These are phyloP conservation scores for Marasmius sp. DNA, from an alignment of 1,284 basidiomycete species.

Conservation along the genomic window DNA sequence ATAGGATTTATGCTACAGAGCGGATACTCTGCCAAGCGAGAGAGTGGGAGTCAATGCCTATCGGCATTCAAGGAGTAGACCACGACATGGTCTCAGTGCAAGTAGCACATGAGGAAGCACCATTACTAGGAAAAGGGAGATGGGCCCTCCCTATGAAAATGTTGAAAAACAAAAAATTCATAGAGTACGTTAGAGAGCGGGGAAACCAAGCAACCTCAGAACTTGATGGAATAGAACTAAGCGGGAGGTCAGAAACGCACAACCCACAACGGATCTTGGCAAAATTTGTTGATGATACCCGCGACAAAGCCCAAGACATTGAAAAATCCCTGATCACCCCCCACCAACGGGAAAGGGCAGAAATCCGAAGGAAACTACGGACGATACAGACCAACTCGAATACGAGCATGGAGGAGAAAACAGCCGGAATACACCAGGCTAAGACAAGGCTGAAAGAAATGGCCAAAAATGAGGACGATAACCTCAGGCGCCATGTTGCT, in stretches of 20 bases:
- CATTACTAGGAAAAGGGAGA: slow-evolving; percentile 13
- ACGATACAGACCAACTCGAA: background rate
- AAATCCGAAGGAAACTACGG: background rate
- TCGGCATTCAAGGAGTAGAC: too few species aligned
- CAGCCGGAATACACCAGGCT: background rate
- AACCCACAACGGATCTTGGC: background rate
- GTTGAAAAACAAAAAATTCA: slow-evolving; percentile 5
- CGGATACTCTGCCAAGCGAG: too few species aligned
- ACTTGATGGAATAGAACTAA: background rate
- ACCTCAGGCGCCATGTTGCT: background rate
- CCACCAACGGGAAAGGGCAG: background rate
- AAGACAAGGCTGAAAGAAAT: background rate
- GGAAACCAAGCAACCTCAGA: background rate
- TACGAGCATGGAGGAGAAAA: background rate
- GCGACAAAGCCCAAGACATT: background rate
- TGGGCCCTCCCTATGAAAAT: slow-evolving; percentile 13
- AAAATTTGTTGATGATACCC: background rate
- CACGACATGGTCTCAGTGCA: too few species aligned
- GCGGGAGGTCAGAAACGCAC: background rate
- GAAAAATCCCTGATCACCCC: background rate
- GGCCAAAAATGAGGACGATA: background rate
- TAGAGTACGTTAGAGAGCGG: background rate
- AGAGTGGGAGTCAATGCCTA: too few species aligned
- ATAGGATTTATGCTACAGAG: too few species aligned
- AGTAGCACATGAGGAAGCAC: too few species aligned